Evolutionary conservation across 2,329 filamentous ascomycete species (phyloP).

Genomic region (Grosmannia huntii): DNA sequence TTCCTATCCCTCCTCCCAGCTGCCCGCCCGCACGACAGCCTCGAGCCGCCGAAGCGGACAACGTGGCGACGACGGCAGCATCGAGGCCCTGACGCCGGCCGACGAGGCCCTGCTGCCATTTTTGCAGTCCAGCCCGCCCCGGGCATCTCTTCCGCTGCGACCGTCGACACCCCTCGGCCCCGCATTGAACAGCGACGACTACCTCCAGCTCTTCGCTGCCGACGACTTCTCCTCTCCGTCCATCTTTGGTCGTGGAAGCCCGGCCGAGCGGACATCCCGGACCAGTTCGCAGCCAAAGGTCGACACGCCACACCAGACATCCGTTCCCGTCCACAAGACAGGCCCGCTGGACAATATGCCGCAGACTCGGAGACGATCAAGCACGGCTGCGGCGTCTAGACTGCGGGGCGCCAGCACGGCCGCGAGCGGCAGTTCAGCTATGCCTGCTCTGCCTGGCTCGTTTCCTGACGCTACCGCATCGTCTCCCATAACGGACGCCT

Average conservation of each 20-base stretch:
- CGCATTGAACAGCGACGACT: constrained; percentile 1
- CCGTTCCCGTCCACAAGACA: neutral
- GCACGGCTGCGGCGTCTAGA: neutral
- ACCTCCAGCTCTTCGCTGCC: neutral
- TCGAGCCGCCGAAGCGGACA: neutral
- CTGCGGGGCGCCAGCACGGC: neutral
- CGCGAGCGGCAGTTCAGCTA: neutral
- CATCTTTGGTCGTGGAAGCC: neutral
- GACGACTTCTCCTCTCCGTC: constrained; percentile 7
- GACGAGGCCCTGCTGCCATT: neutral
- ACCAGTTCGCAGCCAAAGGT: neutral
- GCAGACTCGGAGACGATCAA: constrained; percentile 1
- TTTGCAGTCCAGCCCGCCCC: neutral
- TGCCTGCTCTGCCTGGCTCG: neutral
- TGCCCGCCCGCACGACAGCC: neutral
- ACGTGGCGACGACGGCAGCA: neutral
- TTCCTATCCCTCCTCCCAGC: neutral
- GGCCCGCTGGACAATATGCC: constrained; percentile 2
- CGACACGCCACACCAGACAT: neutral
- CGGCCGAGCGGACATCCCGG: neutral
- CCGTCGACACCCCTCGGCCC: neutral
- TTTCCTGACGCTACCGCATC: neutral
- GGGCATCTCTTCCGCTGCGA: neutral
- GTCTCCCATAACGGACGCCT: neutral
- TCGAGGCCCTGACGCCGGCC: neutral